These are phyloP conservation scores for Hebeloma cylindrosporum DNA, from an alignment of 768 basidiomycete genomes.

Conservation along the genomic window DNA sequence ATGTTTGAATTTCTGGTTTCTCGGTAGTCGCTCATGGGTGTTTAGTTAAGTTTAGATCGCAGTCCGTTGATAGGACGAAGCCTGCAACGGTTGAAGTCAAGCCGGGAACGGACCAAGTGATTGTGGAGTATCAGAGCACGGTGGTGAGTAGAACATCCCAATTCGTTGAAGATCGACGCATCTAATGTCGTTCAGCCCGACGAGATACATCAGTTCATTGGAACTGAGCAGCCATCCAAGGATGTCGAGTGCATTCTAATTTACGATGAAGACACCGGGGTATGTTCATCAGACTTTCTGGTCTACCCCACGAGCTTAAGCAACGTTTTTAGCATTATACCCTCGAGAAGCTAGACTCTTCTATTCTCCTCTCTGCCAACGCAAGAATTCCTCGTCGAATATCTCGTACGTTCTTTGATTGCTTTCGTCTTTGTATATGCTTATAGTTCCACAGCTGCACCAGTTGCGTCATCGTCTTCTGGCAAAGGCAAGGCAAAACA, in stretches of 20 bases:
- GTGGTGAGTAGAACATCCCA: slow-evolving; percentile 45
- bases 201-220: slow-evolving; percentile 49
- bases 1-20: slow-evolving; percentile 25
- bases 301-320: slow-evolving; percentile 10
- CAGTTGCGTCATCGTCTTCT: slow-evolving; percentile 11
- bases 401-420: slow-evolving; percentile 32
- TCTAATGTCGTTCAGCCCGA: slow-evolving; percentile 10
- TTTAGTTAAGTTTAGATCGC: slow-evolving; percentile 76
- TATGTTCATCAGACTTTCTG: slow-evolving; percentile 32
- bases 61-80: slow-evolving; percentile 63
- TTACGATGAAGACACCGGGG: slow-evolving; percentile 73
- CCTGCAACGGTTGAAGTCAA: slow-evolving; percentile 66
- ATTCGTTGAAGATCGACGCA: background rate
- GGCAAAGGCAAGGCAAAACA: slow-evolving; percentile 19
- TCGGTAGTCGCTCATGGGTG: background rate
- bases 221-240: slow-evolving; percentile 57
- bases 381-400: slow-evolving; percentile 36
- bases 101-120: slow-evolving; percentile 50
- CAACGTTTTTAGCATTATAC: slow-evolving; percentile 53
- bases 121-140: slow-evolving; percentile 63
- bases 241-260: slow-evolving; percentile 79
- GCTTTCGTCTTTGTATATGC: background rate
- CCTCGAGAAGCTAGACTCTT: slow-evolving; percentile 74
- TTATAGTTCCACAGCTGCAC: slow-evolving; percentile 10
- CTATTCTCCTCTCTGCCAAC: slow-evolving; percentile 53